phyloP scores from a whole-genome alignment of 1,284 basidiomycete genomes.

The Rhodofomes roseus region DNA sequence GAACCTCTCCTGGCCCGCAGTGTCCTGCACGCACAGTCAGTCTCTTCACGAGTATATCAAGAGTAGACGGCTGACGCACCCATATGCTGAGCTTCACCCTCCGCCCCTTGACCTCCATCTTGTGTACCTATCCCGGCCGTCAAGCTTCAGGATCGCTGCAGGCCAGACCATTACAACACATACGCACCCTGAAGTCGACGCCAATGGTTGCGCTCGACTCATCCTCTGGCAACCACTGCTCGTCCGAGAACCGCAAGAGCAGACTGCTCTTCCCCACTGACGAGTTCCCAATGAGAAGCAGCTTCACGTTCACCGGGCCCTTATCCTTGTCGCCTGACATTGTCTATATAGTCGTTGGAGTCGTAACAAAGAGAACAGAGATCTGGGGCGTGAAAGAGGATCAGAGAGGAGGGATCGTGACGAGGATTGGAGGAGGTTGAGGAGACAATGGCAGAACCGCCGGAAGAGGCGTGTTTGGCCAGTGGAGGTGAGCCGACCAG shows the following conservation, averaged over 20 bases:
- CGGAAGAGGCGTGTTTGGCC: neutral
- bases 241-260: slow-evolving; percentile 91
- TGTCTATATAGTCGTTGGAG: neutral
- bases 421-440: neutral
- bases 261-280: slow-evolving; percentile 92
- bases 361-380: neutral
- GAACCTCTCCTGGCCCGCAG: slow-evolving; percentile 88
- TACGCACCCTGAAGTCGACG: slow-evolving; percentile 73
- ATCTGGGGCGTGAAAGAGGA: neutral
- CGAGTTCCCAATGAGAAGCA: slow-evolving; percentile 82
- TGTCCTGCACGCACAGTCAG: slow-evolving; percentile 55
- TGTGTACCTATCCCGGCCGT: slow-evolving; percentile 54
- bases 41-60: neutral
- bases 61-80: slow-evolving; percentile 38
- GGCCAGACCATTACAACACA: no score
- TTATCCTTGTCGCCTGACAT: slow-evolving; percentile 18
- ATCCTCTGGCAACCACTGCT: slow-evolving; percentile 94
- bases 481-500: slow-evolving; percentile 1
- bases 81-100: slow-evolving; percentile 82
- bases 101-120: slow-evolving; percentile 77
- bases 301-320: slow-evolving; percentile 60
- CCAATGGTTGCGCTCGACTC: slow-evolving; percentile 95
- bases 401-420: neutral
- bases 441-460: neutral
- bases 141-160: neutral